A percentile compares a stretch with the other conserved stretches of the same genome.
Conservation (phyloP, 1,284 basidiomycete species). For the Vanrija pseudolonga region DNA sequence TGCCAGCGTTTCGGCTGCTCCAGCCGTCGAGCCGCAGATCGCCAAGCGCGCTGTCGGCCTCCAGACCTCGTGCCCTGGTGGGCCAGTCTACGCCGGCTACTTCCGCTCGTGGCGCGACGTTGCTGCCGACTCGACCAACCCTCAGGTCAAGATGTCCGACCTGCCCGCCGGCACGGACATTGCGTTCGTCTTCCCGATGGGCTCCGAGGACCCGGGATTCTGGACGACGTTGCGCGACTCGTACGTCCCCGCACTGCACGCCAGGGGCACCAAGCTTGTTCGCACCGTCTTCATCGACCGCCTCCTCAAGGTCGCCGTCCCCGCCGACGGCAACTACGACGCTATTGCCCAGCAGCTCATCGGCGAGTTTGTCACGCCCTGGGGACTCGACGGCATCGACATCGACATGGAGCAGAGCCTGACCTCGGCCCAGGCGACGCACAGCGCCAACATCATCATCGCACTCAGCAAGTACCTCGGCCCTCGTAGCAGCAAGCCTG, state of each 20-base stretch:
- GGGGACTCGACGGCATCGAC: neutral
- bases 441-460: neutral
- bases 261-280: neutral
- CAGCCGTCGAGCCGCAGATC: neutral
- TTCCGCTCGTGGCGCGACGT: neutral
- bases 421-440: neutral
- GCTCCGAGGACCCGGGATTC: neutral
- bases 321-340: neutral
- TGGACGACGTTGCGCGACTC: neutral
- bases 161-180: neutral
- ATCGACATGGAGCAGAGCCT: neutral
- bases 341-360: neutral
- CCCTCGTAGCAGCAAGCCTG: neutral
- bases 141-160: neutral
- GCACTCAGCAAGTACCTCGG: constrained; percentile 1
- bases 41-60: neutral
- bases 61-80: neutral
- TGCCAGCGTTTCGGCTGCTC: neutral
- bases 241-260: constrained; percentile 1
- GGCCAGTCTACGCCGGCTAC: neutral
- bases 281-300: neutral
- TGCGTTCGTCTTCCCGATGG: neutral
- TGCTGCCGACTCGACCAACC: neutral
- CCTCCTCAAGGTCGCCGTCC: neutral
- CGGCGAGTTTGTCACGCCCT: neutral